phyloP scores from a whole-genome alignment of 1,284 basidiomycete species.

The Hymenochaete sp. region DNA sequence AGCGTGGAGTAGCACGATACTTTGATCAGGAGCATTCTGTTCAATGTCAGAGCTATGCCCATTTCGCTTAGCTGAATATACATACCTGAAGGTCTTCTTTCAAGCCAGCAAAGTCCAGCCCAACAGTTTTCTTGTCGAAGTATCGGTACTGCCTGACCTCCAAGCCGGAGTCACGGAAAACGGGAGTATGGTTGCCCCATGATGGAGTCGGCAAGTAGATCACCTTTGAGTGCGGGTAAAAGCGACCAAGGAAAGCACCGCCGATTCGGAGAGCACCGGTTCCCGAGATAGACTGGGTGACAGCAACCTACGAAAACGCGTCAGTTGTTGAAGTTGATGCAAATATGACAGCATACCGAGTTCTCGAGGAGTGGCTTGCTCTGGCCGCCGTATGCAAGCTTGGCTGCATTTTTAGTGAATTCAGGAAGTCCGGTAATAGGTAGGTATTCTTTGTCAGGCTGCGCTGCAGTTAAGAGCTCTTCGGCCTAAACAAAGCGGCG shows the following conservation, averaged over 20 bases:
- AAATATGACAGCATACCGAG: conserved; percentile 45
- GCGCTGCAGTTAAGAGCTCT: conserved; percentile 55
- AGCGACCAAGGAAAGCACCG: conserved; percentile 85
- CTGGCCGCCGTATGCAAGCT: conserved; percentile 87
- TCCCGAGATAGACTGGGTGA: conserved; percentile 95
- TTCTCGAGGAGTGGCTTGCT: conserved; percentile 68
- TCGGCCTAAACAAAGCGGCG: conserved; percentile 55
- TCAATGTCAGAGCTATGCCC: conserved; percentile 2
- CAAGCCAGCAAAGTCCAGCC: conserved; percentile 88
- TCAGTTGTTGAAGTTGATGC: conserved; percentile 10
- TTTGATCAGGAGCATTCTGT: conserved; percentile 67
- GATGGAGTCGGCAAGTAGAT: conserved; percentile 94
- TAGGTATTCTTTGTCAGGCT: conserved; percentile 95
- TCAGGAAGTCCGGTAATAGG: conserved; percentile 88
- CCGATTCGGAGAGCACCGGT: conserved; percentile 97
- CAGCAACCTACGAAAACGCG: conserved; percentile 57
- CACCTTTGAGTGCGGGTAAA: conserved; percentile 81
- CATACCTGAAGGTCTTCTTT: conserved; percentile 77
- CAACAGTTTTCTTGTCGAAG: conserved; percentile 91
- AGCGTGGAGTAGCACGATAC: conserved; percentile 82
- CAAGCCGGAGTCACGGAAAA: conserved; percentile 86
- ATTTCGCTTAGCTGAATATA: conserved; percentile 9
- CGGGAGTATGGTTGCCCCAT: conserved; percentile 95
- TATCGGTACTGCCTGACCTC: conserved; percentile 92
- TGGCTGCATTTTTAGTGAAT: conserved; percentile 85